Evolutionary conservation across 495 filamentous ascomycete species (phyloP).

Genomic region (Aspergillus diversus): DNA sequence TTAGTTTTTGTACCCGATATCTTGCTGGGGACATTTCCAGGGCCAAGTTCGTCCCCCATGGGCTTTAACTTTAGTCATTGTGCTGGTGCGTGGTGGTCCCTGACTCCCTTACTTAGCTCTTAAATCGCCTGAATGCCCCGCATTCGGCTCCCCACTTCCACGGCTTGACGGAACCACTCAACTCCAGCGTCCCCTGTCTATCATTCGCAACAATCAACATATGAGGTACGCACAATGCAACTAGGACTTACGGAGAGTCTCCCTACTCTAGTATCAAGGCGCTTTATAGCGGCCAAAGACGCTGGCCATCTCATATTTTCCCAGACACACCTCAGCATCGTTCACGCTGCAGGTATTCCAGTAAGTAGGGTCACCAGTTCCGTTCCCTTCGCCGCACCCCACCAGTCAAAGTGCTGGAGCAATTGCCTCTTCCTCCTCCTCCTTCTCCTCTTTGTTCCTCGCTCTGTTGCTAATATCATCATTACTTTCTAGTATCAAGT

Average conservation of each 20-base stretch:
- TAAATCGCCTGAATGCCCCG: slow-evolving; percentile 20
- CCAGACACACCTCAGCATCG: slow-evolving; percentile 57
- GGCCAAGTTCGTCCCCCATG: no score
- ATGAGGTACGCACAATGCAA: slow-evolving; percentile 33
- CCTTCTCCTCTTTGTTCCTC: neutral
- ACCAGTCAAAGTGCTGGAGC: neutral
- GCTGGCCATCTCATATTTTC: slow-evolving; percentile 62
- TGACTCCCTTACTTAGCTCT: neutral
- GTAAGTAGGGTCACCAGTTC: slow-evolving; percentile 37
- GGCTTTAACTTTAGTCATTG: neutral
- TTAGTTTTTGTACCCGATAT: no score
- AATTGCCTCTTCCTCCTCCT: neutral
- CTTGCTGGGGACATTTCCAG: no score
- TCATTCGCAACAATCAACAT: slow-evolving; percentile 16
- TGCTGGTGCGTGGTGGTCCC: neutral
- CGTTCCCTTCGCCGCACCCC: neutral
- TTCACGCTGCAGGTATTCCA: slow-evolving; percentile 57
- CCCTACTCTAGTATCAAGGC: slow-evolving; percentile 55
- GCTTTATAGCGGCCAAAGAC: slow-evolving; percentile 57
- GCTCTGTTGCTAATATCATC: slow-evolving; percentile 9
- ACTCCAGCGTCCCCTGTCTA: slow-evolving; percentile 10
- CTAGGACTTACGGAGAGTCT: slow-evolving; percentile 49
- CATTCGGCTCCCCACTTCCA: slow-evolving; percentile 13
- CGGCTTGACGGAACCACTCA: neutral
- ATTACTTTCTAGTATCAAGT: slow-evolving; percentile 66